Base-by-base conservation (phyloP, 441 rosid species). In the Brassica balearica region DNA sequence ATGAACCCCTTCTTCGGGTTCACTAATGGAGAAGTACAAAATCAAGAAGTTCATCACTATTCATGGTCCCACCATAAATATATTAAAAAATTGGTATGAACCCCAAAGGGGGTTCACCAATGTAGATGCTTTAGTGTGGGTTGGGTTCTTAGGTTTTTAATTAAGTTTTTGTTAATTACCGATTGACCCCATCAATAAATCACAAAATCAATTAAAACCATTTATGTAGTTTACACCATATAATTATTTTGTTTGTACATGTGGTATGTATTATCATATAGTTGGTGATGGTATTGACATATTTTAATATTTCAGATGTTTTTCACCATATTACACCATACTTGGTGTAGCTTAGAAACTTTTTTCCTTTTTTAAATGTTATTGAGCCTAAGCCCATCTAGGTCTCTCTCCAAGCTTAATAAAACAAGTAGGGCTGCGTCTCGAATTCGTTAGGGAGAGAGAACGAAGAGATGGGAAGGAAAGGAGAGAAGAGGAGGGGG, bases 401-500 rank as follows among this genome's bases (percentile, higher is more conserved):
- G 1, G 22, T 64, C 43, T 19, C 8, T 5, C 25, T 23, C 25
- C 25, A 23, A 23, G 25, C 25, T 48, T 29, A 6, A 46, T 22
- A 65, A 19, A 59, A 65, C 23, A 60, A 32, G 73, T 74, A 46
- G 79, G 79, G 22, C 59, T 23, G 72, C 75, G 32, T 19, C 72
- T 38, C 5, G 3, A 36, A 53, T 19, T 48, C 2, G 20, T 29
- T 5, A 65, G 69, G 60, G 72, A 68, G 64, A 67, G 68, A 75
- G 2, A 56, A 23, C 70, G 56, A 72, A 76, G 23, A 72, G 77
- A 93, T 93, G 99, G 97, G 87, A 75, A 92, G 96, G 56, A 91
- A 95, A 82, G 98, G 96, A 55, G 83, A 80, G 75, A 88, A 80
- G 64, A 85, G 99, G 65, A 85, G 98, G 85, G 95, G 85, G 95